A percentile compares a stretch with the other conserved stretches of the same genome.
These are phyloP conservation scores for Spergularia marina DNA, from an alignment of 148 eudicot genomes.

Conservation along the genomic window DNA sequence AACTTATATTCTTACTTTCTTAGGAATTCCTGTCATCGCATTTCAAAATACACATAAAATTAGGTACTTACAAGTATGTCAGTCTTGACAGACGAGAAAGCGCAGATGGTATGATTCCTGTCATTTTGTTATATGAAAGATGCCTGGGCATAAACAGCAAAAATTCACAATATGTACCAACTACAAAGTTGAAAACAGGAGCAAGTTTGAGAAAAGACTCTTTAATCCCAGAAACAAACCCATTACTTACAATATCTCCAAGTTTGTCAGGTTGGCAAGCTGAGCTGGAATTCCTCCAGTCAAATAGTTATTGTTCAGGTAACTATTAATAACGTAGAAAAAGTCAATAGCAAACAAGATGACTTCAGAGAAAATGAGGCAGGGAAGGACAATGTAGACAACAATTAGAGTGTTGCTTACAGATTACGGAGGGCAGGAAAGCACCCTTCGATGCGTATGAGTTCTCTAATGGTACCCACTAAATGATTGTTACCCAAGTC, in stretches of 20 bases:
- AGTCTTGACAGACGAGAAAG: constrained; percentile 75
- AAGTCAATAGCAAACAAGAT: background rate
- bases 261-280: constrained; percentile 77
- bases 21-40: background rate
- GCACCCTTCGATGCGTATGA: constrained; percentile 91
- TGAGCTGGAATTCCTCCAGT: constrained; percentile 94
- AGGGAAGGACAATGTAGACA: constrained; percentile 11
- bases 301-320: constrained; percentile 85
- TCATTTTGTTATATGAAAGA: constrained; percentile 88
- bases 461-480: constrained; percentile 94
- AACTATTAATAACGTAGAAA: constrained; percentile 38
- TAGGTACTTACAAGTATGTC: constrained; percentile 82
- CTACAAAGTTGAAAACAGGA: background rate
- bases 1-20: background rate
- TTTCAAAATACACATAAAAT: background rate
- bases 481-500: constrained; percentile 93
- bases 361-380: constrained; percentile 3
- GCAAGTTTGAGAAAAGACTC: background rate
- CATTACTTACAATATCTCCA: constrained; percentile 87
- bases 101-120: constrained; percentile 82
- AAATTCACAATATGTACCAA: background rate
- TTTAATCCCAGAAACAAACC: background rate
- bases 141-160: constrained; percentile 48
- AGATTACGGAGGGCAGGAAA: constrained; percentile 92
- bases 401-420: constrained; percentile 41